A percentile compares a stretch with the other conserved stretches of the same genome.
phyloP scores from a whole-genome alignment of 306 rosid genomes.

The Neltuma alba region DNA sequence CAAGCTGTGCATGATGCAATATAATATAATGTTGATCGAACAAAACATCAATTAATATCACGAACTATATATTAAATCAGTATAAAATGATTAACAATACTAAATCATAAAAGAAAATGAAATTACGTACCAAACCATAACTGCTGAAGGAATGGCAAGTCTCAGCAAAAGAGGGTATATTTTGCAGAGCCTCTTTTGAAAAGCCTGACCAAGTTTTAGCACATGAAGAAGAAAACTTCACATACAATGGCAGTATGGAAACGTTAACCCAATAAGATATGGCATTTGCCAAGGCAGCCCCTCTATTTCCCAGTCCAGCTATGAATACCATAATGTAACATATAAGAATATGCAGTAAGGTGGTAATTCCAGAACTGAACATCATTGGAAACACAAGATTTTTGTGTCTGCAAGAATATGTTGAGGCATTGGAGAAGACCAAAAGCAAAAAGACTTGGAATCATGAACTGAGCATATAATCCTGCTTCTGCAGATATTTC shows the following conservation, averaged over 20 bases:
- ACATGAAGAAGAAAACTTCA: neutral
- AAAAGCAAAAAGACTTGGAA: neutral
- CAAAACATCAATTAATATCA: neutral
- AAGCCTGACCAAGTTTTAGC: neutral
- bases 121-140: neutral
- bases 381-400: neutral
- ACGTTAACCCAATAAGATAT: neutral
- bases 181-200: neutral
- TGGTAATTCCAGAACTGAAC: neutral
- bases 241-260: neutral
- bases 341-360: neutral
- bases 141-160: neutral
- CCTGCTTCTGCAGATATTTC: neutral
- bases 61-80: neutral
- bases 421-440: neutral
- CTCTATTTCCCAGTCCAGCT: neutral
- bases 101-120: neutral
- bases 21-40: neutral
- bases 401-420: neutral
- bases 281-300: neutral
- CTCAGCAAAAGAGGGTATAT: neutral
- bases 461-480: neutral
- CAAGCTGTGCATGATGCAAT: conserved; percentile 44
- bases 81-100: no score
- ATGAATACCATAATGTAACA: neutral